Evolutionary conservation across 257 asterid genomes (phyloP), one percentile per base, ranked within the genome.

Genomic region (Rhazya stricta): DNA sequence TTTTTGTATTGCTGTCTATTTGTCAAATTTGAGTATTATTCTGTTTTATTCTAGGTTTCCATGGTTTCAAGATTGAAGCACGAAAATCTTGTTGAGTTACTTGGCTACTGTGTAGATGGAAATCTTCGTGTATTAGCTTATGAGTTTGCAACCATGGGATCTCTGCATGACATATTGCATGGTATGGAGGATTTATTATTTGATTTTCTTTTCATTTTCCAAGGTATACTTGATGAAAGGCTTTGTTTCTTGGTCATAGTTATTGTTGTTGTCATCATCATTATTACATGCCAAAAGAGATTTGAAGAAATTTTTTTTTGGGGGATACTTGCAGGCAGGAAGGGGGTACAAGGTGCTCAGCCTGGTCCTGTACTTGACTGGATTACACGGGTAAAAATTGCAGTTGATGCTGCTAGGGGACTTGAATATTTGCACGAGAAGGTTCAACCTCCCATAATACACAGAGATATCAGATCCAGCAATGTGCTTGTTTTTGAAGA

Each of bases 361-460:
- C 97, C 98, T 79, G 98, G 98, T 67, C 98, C 98, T 69, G 91
- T 89, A 25, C 98, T 94, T 86, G 97, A 91, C 80, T 94, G 98
- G 98, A 85, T 88, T 86, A 97, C 94, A 78, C 89, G 98, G 78
- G 98, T 94, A 29, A 87, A 86, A 79, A 94, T 94, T 76, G 98
- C 98, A 18, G 97, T 94, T 73, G 97, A 94, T 85, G 97, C 98
- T 73, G 98, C 98, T 30, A 90, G 94, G 82, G 98, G 98, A 71
- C 91, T 94, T 36, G 98, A 89, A 81, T 94, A 89, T 86, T 80
- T 94, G 97, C 98, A 94, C 72, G 98, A 91, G 92, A 94, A 86
- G 84, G 81, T 76, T 81, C 91, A 88, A 77, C 97, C 97, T 68
- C 79, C 96, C 25, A 81, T 89, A 81, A 90, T 91, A 82, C 98